Evolutionary conservation across 83 land plant genomes (phyloP).

Genomic region (Isoetes engelmannii): DNA sequence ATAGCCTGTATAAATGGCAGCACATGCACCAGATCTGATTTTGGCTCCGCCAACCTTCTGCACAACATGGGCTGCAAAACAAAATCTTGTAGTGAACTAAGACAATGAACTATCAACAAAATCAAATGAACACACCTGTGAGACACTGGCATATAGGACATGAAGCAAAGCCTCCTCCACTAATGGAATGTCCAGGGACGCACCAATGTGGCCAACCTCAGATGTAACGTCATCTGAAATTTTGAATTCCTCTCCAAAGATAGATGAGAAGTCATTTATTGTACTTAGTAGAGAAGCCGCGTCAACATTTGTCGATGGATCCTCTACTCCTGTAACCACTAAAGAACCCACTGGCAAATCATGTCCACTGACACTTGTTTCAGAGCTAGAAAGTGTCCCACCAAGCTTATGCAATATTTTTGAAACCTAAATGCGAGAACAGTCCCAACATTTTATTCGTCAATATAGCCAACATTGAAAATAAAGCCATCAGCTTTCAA

Average conservation of each 20-base stretch:
- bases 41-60: conserved; percentile 52
- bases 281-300: conserved; percentile 8
- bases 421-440: conserved; percentile 40
- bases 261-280: conserved; percentile 51
- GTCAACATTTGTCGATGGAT: conserved; percentile 14
- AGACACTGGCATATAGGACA: conserved; percentile 73
- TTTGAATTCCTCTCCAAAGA: conserved; percentile 77
- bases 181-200: conserved; percentile 46
- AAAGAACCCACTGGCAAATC: conserved; percentile 20
- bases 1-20: conserved; percentile 81
- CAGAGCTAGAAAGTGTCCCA: conserved; percentile 27
- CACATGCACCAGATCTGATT: conserved; percentile 58
- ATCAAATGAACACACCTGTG: conserved; percentile 47
- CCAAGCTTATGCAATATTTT: conserved; percentile 49
- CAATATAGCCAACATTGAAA: no score
- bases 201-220: conserved; percentile 29
- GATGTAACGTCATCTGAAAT: conserved; percentile 31
- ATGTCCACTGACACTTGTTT: conserved; percentile 21
- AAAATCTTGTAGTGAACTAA: background rate
- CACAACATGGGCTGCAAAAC: conserved; percentile 54
- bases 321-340: conserved; percentile 16
- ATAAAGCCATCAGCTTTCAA: no score
- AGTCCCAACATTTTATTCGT: no score
- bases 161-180: conserved; percentile 88
- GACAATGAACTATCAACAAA: no score